Conservation (phyloP, 257 asterid species). For the Solanum chmielewskii region DNA sequence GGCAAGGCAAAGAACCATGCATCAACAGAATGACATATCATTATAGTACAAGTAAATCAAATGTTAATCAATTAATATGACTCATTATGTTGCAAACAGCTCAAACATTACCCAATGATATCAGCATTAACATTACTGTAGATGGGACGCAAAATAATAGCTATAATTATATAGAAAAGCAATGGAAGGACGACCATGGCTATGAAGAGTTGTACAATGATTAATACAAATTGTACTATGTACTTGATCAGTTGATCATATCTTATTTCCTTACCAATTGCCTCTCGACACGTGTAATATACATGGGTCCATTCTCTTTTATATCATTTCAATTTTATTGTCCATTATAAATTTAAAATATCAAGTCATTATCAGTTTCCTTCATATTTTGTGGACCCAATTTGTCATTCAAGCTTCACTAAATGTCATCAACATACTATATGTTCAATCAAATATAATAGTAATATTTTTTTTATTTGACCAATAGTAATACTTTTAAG, state of each 20-base stretch:
- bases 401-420: not conserved
- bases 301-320: not conserved
- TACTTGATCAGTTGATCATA: not conserved
- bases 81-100: not conserved
- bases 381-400: not conserved
- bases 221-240: not conserved
- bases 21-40: not conserved
- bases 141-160: not conserved
- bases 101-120: not conserved
- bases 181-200: not conserved
- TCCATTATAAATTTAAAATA: not conserved
- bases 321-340: not conserved
- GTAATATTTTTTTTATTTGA: not conserved
- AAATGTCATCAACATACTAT: not conserved
- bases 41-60: not conserved
- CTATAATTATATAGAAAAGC: not conserved
- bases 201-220: not conserved
- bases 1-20: not conserved
- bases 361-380: not conserved
- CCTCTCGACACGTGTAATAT: not conserved
- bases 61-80: not conserved
- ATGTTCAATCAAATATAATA: not conserved
- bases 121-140: not conserved
- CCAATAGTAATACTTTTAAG: not conserved
- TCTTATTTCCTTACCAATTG: not conserved